Evolutionary conservation across 805 yeast species (phyloP).

Genomic region (Gaillardinia entomophila): DNA sequence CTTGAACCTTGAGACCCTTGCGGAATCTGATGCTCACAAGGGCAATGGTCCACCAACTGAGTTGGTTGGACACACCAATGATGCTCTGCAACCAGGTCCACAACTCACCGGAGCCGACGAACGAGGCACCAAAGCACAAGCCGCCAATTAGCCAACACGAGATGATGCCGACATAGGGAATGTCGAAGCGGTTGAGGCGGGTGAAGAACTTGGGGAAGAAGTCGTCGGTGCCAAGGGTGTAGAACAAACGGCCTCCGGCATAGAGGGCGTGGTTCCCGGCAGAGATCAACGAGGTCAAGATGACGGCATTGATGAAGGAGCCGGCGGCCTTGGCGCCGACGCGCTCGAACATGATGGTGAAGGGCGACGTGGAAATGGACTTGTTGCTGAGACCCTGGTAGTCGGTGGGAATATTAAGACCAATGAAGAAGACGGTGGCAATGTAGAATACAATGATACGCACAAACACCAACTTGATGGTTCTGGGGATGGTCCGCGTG

Average conservation of each 20-base stretch:
- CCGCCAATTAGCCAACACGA: conserved; percentile 52
- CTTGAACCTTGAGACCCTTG: conserved; percentile 39
- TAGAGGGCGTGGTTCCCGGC: conserved; percentile 51
- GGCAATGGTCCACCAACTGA: conserved; percentile 47
- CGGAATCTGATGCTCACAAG: conserved; percentile 46
- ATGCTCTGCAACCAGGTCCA: conserved; percentile 50
- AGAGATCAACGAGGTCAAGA: conserved; percentile 48
- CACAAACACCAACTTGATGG: conserved; percentile 25
- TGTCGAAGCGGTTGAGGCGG: conserved; percentile 34
- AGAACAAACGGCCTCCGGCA: conserved; percentile 46
- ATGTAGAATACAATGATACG: conserved; percentile 30
- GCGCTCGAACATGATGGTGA: conserved; percentile 37
- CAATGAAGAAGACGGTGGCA: conserved; percentile 35
- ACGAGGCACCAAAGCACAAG: conserved; percentile 54
- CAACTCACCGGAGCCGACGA: conserved; percentile 46
- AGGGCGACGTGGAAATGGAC: conserved; percentile 30
- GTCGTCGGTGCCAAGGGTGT: conserved; percentile 46
- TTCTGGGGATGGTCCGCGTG: conserved; percentile 21
- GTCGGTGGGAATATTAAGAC: conserved; percentile 36
- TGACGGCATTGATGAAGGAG: conserved; percentile 47
- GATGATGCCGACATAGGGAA: conserved; percentile 45
- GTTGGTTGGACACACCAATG: conserved; percentile 49
- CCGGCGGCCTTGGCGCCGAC: conserved; percentile 39
- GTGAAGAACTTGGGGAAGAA: conserved; percentile 41
- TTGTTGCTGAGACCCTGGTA: conserved; percentile 26